Base-by-base conservation (phyloP, 495 filamentous ascomycete species). In the Aspergillus cavernicola region DNA sequence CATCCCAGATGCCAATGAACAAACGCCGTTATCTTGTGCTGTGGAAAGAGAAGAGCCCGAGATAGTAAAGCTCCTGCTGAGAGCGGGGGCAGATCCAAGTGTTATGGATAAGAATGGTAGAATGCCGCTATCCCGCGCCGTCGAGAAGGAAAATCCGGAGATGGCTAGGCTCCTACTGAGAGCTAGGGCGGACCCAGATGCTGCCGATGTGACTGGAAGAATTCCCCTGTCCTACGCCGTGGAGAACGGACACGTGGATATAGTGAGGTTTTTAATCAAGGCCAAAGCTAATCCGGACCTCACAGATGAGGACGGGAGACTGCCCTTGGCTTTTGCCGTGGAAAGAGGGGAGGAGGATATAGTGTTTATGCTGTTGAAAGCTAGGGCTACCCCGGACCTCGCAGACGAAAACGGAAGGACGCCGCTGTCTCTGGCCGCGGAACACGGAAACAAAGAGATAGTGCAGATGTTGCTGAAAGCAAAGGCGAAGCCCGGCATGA, bases 321-420 rank as follows among this genome's bases (percentile, higher is more conserved):
- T 49, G 11, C 50, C 56, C 3, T 35, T 58, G 50, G 49, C 50
- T 18, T 43, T 36, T 8, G 56, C 56, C 8, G 64, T 68, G 28
- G 45, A 56, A 22, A 58, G 53, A 8, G 66, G 63, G 7, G 55
- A 72, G 18, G 51, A 58, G 37, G 40, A 45, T 3, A 58, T 70
- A n/a, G 60, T 74, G 2, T 50, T 58, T 41, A 50, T 63, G 29
- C 43, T 74, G 10, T 55, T 74, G 8, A 57, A 62, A 42, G 57
- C 55, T 3, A 40, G 50, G 9, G 57, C 57, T 24, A 40, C 50
- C 7, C 57, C 57, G 2, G 37, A 58, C 33, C n/a, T 53, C 18
- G 42, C 26, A 28, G 50, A 58, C 23, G 38, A 40, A 16, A 39
- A 31, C 15, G 56, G 56, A 13, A 45, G 38, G 31, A 36, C 26